These are phyloP conservation scores for Escovopsis sp. DNA, from an alignment of 2,329 filamentous ascomycete genomes.

Conservation along the genomic window DNA sequence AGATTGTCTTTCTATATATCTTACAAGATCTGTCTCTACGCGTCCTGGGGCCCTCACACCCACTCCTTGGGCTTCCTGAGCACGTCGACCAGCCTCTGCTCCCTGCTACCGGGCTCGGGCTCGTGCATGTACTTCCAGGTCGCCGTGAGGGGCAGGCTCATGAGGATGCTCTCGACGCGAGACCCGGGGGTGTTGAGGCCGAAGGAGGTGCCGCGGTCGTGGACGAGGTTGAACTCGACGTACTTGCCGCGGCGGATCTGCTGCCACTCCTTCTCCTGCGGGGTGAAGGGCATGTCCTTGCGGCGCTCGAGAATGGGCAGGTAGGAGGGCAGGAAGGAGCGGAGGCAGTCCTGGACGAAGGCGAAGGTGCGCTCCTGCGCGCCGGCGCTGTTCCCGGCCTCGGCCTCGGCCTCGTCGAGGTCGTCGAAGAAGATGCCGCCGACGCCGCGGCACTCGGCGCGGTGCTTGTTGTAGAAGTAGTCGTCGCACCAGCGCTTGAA, in stretches of 20 bases:
- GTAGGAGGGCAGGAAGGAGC: slow-evolving; percentile 81
- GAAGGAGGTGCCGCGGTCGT: slow-evolving; percentile 90
- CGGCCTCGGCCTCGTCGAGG: slow-evolving; percentile 59
- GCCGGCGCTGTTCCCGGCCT: slow-evolving; percentile 26
- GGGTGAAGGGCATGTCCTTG: slow-evolving; percentile 83
- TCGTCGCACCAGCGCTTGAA: slow-evolving; percentile 99
- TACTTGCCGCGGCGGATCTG: slow-evolving; percentile 88
- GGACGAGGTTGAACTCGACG: slow-evolving; percentile 96
- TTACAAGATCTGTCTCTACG: background rate
- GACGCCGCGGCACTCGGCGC: slow-evolving; percentile 70
- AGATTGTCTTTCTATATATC: background rate
- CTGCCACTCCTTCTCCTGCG: slow-evolving; percentile 88
- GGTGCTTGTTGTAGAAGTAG: slow-evolving; percentile 91
- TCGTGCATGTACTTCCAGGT: slow-evolving; percentile 94
- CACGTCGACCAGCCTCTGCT: slow-evolving; percentile 68
- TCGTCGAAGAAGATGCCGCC: slow-evolving; percentile 99
- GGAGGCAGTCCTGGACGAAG: slow-evolving; percentile 73
- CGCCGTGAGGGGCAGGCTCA: slow-evolving; percentile 89
- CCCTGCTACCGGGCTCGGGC: slow-evolving; percentile 57
- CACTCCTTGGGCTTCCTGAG: slow-evolving; percentile 51
- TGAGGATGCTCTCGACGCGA: slow-evolving; percentile 88
- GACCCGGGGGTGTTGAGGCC: slow-evolving; percentile 85
- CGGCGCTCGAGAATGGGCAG: slow-evolving; percentile 74
- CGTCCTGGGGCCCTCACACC: slow-evolving; percentile 29
- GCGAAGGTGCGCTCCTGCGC: slow-evolving; percentile 82